Evolutionary conservation across 805 yeast species (phyloP), one percentile per base, ranked within the genome.

Genomic region (Candida ulmi): DNA sequence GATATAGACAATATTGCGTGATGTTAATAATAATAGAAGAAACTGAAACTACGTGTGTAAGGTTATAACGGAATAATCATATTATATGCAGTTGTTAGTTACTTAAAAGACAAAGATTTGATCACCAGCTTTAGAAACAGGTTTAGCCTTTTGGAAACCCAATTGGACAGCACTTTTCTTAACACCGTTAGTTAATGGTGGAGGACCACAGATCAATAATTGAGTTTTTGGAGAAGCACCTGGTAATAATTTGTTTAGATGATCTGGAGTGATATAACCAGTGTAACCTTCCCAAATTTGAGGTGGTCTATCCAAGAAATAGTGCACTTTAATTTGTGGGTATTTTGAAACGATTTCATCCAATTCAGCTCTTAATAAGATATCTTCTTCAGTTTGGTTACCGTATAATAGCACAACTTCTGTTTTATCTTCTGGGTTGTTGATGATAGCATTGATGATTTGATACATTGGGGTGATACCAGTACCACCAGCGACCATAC

Each of bases 391-490:
- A 26, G 78, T 69, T 38, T 82, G 88, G 55, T 85, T 87, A 53
- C 95, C 97, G 58, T 83, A 91, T 31, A 90, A 60, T 51, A 90
- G 71, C 39, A 74, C 68, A 47, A 88, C 78, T 55, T 79, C 74
- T 43, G 97, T 90, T 36, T 70, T 72, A 64, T 91, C 97, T 15
- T 71, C 66, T 18, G 95, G 91, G 59, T 90, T 78, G 41, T 69
- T 66, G 52, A 80, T 79, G 49, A 90, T 81, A 12, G 95, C 85
- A 51, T 85, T 83, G 50, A 90, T 78, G 50, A 88, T 81, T 69
- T 88, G 96, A 64, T 79, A 87, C 96, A 88, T 88, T 60, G 96
- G 96, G 8, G 96, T 83, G 55, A 88, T 83, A 61, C 97, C 97
- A 29, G 97, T 87, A 56, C 97, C 98, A 51, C 97, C 97, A 31